phyloP scores from a whole-genome alignment of 2,329 filamentous ascomycete species.

The Clarireedia monteithiana region DNA sequence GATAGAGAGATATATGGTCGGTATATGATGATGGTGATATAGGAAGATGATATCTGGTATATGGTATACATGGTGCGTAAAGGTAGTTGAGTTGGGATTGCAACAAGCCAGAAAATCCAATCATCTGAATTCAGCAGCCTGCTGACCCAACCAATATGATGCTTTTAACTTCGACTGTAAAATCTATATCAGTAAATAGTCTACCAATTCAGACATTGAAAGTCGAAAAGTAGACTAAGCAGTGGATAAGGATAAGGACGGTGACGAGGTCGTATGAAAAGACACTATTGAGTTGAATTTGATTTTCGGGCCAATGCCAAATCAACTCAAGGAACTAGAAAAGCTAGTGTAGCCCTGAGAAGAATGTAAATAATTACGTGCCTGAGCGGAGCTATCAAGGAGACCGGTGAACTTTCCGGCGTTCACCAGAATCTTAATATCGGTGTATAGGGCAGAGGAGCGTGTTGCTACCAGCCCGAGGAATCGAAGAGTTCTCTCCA shows the following conservation, averaged over 20 bases:
- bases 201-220: background rate
- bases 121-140: no score
- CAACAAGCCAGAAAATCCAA: no score
- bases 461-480: constrained; percentile 62
- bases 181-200: background rate
- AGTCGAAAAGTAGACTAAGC: background rate
- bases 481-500: constrained; percentile 69
- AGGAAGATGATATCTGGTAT: no score
- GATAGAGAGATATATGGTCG: no score
- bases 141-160: background rate
- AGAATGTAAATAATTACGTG: constrained; percentile 6
- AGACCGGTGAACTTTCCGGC: constrained; percentile 18
- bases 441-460: constrained; percentile 65
- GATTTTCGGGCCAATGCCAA: background rate
- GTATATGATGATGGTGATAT: no score
- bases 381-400: constrained; percentile 4
- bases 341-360: constrained; percentile 2
- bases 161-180: background rate
- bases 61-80: no score
- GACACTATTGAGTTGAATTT: background rate
- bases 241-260: background rate
- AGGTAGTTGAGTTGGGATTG: no score
- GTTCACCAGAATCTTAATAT: constrained; percentile 62
- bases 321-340: constrained; percentile 1
- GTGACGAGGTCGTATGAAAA: background rate